A percentile compares a stretch with the other conserved stretches of the same genome.
Evolutionary conservation across 2,329 filamentous ascomycete genomes (phyloP).

Genomic region (Escovopsis sp.): DNA sequence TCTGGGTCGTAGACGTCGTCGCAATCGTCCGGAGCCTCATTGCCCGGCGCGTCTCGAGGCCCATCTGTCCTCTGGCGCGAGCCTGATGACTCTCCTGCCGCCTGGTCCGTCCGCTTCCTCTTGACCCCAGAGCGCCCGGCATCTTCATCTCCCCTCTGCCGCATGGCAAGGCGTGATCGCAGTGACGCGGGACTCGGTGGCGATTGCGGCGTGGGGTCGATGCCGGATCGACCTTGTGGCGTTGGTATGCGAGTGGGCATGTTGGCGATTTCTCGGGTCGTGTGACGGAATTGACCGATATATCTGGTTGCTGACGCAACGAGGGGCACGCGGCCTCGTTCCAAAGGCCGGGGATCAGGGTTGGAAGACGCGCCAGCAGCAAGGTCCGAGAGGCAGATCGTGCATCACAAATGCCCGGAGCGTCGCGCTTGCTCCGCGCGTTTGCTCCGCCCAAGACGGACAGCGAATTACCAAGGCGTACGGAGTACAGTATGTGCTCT

Average conservation of each 20-base stretch:
- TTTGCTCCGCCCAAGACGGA: too few relatives aligned
- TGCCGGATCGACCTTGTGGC: conserved; percentile 9
- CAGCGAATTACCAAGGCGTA: too few relatives aligned
- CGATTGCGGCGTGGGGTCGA: conserved; percentile 9
- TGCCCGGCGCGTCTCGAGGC: conserved; percentile 3
- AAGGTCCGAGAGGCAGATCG: too few relatives aligned
- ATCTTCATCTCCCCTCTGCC: conserved; percentile 11
- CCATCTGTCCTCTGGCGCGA: conserved; percentile 7
- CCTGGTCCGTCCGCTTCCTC: conserved; percentile 16
- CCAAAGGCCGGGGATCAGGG: too few relatives aligned
- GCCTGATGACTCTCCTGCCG: conserved; percentile 10
- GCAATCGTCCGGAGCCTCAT: conserved; percentile 5
- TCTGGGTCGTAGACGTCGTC: conserved; percentile 60
- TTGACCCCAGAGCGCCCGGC: conserved; percentile 14
- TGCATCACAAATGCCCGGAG: too few relatives aligned
- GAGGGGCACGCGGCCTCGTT: too few relatives aligned
- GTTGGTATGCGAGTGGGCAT: conserved; percentile 15
- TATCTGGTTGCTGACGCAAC: too few relatives aligned
- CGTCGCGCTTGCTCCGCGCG: too few relatives aligned
- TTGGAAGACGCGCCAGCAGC: too few relatives aligned
- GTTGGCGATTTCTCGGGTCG: not conserved
- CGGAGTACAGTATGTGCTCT: too few relatives aligned
- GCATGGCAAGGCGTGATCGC: conserved; percentile 11
- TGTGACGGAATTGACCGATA: too few relatives aligned
- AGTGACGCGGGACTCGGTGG: conserved; percentile 8